phyloP scores from a whole-genome alignment of 345 rosid genomes.

The Rhodamnia argentea region DNA sequence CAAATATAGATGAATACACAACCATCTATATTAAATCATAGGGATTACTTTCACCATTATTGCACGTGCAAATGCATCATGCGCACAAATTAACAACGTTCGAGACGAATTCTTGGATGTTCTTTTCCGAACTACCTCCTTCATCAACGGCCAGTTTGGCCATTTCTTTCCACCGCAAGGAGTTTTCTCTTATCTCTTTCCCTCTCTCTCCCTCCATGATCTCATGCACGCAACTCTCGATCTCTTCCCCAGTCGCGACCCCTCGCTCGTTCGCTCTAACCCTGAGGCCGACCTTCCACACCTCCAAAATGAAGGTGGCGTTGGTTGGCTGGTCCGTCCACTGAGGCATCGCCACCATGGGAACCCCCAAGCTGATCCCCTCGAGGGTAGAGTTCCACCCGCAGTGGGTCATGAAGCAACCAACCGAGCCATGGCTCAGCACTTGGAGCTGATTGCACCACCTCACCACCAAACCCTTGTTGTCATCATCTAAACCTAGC shows the following conservation, averaged over 20 bases:
- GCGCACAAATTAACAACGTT: not conserved
- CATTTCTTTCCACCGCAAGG: slow-evolving; percentile 34
- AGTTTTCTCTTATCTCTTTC: slow-evolving; percentile 22
- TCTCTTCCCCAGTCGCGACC: slow-evolving; percentile 26
- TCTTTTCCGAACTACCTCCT: slow-evolving; percentile 50
- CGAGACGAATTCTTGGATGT: slow-evolving; percentile 27
- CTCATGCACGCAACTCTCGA: slow-evolving; percentile 31
- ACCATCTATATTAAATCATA: not conserved
- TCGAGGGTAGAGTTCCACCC: slow-evolving; percentile 72
- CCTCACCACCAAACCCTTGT: slow-evolving; percentile 30
- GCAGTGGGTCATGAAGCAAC: slow-evolving; percentile 57
- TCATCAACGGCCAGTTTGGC: slow-evolving; percentile 30
- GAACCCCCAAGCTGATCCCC: slow-evolving; percentile 48
- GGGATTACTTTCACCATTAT: not conserved
- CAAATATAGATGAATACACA: not conserved
- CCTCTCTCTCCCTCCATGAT: slow-evolving; percentile 38
- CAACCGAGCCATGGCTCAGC: slow-evolving; percentile 34
- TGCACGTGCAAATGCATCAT: not conserved
- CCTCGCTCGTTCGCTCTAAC: slow-evolving; percentile 22
- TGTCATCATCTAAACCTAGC: slow-evolving; percentile 1
- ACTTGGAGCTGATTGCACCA: slow-evolving; percentile 52
- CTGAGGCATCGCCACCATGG: slow-evolving; percentile 50
- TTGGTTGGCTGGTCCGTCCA: slow-evolving; percentile 55
- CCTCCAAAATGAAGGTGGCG: slow-evolving; percentile 39
- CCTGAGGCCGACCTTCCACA: slow-evolving; percentile 45